These are phyloP conservation scores for Thielaviopsis punctulata DNA, from an alignment of 2,329 filamentous ascomycete species.

Conservation along the genomic window DNA sequence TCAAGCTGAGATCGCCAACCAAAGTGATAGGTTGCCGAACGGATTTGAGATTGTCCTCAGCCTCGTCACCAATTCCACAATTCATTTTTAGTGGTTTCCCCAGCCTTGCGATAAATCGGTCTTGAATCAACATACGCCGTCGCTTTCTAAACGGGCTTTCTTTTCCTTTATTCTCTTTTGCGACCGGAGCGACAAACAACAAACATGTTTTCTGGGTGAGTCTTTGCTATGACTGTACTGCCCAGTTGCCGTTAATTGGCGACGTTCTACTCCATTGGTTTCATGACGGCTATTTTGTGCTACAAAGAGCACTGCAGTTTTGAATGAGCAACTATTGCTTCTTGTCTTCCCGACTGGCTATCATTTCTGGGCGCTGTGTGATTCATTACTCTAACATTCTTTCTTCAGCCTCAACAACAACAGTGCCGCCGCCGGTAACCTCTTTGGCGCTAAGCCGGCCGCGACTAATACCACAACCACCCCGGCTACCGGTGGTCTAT, in stretches of 20 bases:
- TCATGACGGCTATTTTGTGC: background rate
- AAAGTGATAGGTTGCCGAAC: background rate
- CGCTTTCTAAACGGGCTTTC: too few relatives aligned
- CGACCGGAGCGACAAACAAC: background rate
- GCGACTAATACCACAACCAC: slow-evolving; percentile 14
- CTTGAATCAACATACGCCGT: background rate
- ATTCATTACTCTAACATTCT: background rate
- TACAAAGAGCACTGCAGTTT: background rate
- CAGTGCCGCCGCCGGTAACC: slow-evolving; percentile 2
- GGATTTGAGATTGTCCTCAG: background rate
- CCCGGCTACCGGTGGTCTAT: slow-evolving; percentile 15
- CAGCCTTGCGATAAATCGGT: background rate
- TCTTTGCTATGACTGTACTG: background rate
- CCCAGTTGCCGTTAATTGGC: background rate
- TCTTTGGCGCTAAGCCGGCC: slow-evolving; percentile 13
- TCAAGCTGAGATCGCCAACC: slow-evolving; percentile 3
- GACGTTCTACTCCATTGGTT: background rate
- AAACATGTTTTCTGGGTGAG: background rate
- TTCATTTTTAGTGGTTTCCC: background rate
- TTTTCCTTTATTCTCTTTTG: background rate
- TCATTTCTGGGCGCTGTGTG: background rate
- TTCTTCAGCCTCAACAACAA: background rate
- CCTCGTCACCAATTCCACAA: background rate
- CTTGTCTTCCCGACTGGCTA: background rate
- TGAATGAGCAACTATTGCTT: background rate